Base-by-base conservation (phyloP, 208 protist species). In the Leishmania martiniquensis region DNA sequence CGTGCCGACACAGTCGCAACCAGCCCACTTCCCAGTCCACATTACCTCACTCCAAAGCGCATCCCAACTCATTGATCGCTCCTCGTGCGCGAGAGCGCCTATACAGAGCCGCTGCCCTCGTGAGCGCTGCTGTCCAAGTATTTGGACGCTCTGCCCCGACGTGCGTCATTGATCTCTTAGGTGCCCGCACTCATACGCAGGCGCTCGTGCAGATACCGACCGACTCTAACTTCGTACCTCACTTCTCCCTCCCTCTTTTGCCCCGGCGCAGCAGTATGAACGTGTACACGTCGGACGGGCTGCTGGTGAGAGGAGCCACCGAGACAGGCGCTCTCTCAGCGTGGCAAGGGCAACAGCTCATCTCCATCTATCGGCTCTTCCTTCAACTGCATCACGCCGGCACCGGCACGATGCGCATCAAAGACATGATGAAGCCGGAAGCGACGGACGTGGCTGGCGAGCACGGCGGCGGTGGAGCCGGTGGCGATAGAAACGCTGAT, bases 301-400 rank as follows among this genome's bases (percentile, higher is more conserved):
- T 91, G 29, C 63, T 84, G 44, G 82, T 88, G 29, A 66, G 71
- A 15, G 37, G 44, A 39, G 52, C 15, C 4, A 37, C 37, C 12
- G 71, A 60, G 9, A 32, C 25, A 45, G 49, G 69, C 12, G 34
- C 34, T 15, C 79, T 83, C 32, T 73, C 65, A 25, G 60, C 63
- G 20, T 65, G 66, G 25, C 80, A 90, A 9, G 91, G 89, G 5
- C 82, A 84, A 57, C 85, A 92, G 49, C 85, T 96, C 13, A 77
- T 94, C 44, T 34, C 72, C 29, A 80, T 96, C 49, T 94, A 90
- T 75, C 88, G 89, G 15, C 87, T 96, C 32, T 87, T 92, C 59
- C 78, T 93, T 22, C 89, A 87, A 7, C 79, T 96, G 15, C 92
- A 93, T 68, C 71, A 84, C 77, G 76, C 82, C 17, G 75, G 82